Evolutionary conservation across 2,329 filamentous ascomycete species (phyloP).

Genomic region (Fusarium nisikadoi): DNA sequence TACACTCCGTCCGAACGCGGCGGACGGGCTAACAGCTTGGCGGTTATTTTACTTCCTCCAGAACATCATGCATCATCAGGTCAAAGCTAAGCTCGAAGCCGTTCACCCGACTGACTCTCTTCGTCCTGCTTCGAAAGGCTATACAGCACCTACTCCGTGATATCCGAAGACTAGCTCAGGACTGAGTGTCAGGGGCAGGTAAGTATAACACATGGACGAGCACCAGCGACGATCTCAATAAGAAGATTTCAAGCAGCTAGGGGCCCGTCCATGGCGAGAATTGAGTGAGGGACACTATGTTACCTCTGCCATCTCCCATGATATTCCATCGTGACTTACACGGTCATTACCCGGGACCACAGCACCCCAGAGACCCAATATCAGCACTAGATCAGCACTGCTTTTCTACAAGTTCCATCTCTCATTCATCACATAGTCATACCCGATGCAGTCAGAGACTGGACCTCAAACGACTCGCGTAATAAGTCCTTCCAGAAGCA

Average conservation of each 20-base stretch:
- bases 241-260: not conserved
- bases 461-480: not conserved
- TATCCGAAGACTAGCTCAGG: not conserved
- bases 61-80: too few relatives aligned
- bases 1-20: not conserved
- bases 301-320: not conserved
- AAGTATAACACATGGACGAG: not conserved
- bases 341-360: not conserved
- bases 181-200: accelerated
- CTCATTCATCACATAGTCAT: not conserved
- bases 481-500: not conserved
- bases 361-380: not conserved
- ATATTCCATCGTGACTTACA: not conserved
- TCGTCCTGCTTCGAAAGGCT: not conserved
- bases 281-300: not conserved
- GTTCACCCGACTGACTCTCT: accelerated
- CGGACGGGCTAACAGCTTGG: not conserved
- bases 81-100: too few relatives aligned
- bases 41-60: not conserved
- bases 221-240: not conserved
- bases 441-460: not conserved
- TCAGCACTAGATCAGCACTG: not conserved
- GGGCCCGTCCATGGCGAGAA: not conserved
- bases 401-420: not conserved
- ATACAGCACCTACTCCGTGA: not conserved